Evolutionary conservation across 139 green algal species (phyloP), one percentile per base, ranked within the genome.

Genomic region (Medakamo hakoo): DNA sequence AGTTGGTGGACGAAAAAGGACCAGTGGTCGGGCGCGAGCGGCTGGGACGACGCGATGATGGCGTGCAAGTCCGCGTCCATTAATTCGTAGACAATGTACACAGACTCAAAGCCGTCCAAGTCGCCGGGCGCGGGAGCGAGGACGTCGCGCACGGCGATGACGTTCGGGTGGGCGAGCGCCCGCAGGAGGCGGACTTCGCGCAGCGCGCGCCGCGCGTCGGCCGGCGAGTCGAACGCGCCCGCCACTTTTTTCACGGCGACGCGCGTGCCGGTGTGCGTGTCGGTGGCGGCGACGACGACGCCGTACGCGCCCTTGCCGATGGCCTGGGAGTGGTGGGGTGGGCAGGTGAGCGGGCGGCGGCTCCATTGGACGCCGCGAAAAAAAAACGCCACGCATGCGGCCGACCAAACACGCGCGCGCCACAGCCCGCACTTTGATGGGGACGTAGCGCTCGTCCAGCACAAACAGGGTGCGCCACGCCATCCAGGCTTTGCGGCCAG

Each of bases 1-100:
- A 95, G 49, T 84, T 99, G 93, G 71, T 96, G 98, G 18, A 97
- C 71, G 68, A 99, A 99, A 76, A 97, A 99, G 73, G 97, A 88
- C 55, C 88, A 92, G 80, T 99, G 93, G 65, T 98, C 92, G 71
- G 98, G 90, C 4, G 85, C 86, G 4, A 99, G 80, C 2, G 82
- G 64, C 77, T 99, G 93, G 1, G 75, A 78, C 29, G 87, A 96
- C 40, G 87, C 76, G 69, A 99, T 97, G 79, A 99, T 97, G 75
- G 99, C 93, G 80, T 99, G 92, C 68, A 99, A 79, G 76, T 99
- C 93, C 24, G 93, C 99, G 81, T 99, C 93, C 93, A 99, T 99
- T 19, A 98, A 82, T 78, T 99, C 93, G 63, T 97, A 95, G 55
- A 99, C 88, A 21, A 98, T 76, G 78, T 99, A 99, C 1, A 99